A percentile compares a stretch with the other conserved stretches of the same genome.
phyloP scores from a whole-genome alignment of 768 basidiomycete species.

The Mrakia frigida region DNA sequence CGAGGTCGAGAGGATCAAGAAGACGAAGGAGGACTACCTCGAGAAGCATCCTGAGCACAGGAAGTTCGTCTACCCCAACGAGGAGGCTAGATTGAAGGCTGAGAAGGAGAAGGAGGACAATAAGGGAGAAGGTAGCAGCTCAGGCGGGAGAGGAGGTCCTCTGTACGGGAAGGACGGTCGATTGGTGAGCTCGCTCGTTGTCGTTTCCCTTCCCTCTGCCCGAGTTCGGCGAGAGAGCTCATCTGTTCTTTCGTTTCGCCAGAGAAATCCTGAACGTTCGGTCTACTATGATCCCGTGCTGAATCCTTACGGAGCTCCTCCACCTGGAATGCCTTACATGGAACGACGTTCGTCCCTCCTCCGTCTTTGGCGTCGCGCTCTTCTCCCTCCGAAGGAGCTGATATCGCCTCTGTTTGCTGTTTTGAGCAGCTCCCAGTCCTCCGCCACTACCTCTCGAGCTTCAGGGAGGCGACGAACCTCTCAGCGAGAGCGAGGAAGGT shows the following conservation, averaged over 20 bases:
- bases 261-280: constrained; percentile 64
- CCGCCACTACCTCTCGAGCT: constrained; percentile 20
- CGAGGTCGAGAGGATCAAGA: constrained; percentile 72
- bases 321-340: constrained; percentile 93
- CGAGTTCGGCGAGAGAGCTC: not conserved
- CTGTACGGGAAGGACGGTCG: constrained; percentile 75
- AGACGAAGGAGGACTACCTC: constrained; percentile 87
- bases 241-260: too few species aligned
- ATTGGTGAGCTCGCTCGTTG: constrained; percentile 45
- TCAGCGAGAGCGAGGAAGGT: constrained; percentile 21
- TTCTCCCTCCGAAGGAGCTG: not conserved
- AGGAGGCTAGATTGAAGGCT: constrained; percentile 25
- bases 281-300: constrained; percentile 86
- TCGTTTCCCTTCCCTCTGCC: not conserved
- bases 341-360: constrained; percentile 63
- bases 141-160: constrained; percentile 36
- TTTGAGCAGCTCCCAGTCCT: constrained; percentile 18
- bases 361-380: not conserved
- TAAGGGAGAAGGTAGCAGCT: constrained; percentile 42
- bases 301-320: constrained; percentile 89
- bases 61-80: constrained; percentile 63
- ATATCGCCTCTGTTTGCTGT: not conserved
- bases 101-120: constrained; percentile 47
- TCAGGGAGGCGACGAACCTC: constrained; percentile 4
- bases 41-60: constrained; percentile 89